Percentiles rank a stretch among this genome's conserved stretches.
Evolutionary conservation across 257 asterid species (phyloP).

Genomic region (Mentha longifolia): DNA sequence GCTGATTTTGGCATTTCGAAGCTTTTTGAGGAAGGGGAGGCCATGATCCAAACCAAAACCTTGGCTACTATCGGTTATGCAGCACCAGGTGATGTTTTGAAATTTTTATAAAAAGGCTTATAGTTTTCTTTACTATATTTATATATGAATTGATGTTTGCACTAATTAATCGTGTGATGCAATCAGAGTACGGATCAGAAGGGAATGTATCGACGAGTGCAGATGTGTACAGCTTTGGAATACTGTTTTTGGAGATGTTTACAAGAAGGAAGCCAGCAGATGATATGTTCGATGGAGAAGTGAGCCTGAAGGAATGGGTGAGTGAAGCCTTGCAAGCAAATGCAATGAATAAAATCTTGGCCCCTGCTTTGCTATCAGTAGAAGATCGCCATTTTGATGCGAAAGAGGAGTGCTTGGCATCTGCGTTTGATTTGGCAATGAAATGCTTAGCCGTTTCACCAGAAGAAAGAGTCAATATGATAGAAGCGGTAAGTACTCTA

Average conservation of each 20-base stretch:
- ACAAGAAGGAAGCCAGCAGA: slow-evolving; percentile 17
- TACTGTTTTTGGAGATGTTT: slow-evolving; percentile 17
- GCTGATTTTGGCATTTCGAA: no score
- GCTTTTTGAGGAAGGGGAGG: no score
- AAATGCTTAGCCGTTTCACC: neutral
- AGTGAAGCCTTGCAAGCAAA: neutral
- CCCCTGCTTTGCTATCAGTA: neutral
- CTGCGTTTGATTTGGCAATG: slow-evolving; percentile 3
- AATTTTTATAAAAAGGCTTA: no score
- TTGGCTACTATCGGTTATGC: no score
- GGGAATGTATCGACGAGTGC: slow-evolving; percentile 14
- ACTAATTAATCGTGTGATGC: neutral
- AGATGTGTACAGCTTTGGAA: slow-evolving; percentile 23
- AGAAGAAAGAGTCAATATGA: neutral
- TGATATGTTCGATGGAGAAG: slow-evolving; percentile 13
- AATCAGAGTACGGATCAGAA: slow-evolving; percentile 21
- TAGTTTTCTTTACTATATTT: no score
- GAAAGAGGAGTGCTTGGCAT: neutral
- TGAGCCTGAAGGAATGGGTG: slow-evolving; percentile 11
- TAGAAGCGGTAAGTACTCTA: neutral
- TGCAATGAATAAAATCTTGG: neutral
- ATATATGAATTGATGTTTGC: neutral
- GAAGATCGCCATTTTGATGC: neutral
- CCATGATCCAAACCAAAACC: no score
- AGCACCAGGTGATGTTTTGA: no score